These are phyloP conservation scores for Tricholoma sp. DNA, from an alignment of 768 basidiomycete species.

Conservation along the genomic window DNA sequence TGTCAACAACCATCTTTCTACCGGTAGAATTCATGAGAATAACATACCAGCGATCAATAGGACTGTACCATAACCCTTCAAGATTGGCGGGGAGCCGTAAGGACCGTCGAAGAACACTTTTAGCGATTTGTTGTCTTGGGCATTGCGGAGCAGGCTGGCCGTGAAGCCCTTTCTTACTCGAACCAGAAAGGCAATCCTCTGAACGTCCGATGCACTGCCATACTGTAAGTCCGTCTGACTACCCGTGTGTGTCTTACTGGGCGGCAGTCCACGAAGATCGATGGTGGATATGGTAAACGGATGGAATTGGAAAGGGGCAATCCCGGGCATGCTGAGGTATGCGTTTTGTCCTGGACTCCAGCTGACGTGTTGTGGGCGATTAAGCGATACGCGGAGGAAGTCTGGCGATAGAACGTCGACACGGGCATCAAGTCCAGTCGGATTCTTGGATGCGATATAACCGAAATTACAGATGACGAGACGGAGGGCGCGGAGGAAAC, in stretches of 20 bases:
- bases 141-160: constrained; percentile 32
- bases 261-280: constrained; percentile 12
- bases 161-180: constrained; percentile 59
- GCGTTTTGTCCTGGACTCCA: constrained; percentile 53
- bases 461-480: constrained; percentile 38
- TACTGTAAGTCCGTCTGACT: background rate
- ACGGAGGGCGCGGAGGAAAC: constrained; percentile 41
- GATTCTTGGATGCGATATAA: constrained; percentile 27
- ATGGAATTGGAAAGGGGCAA: constrained; percentile 45
- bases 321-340: constrained; percentile 44
- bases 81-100: constrained; percentile 33
- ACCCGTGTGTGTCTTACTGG: background rate
- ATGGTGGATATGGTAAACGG: constrained; percentile 59
- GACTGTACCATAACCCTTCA: constrained; percentile 33
- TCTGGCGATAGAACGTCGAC: constrained; percentile 40
- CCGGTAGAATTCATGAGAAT: background rate
- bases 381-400: constrained; percentile 43
- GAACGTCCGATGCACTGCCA: constrained; percentile 14
- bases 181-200: constrained; percentile 53
- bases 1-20: background rate
- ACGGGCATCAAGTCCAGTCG: constrained; percentile 28
- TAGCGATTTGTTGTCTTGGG: constrained; percentile 21
- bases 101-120: constrained; percentile 50
- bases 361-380: constrained; percentile 32
- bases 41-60: constrained; percentile 37